Percentiles rank a stretch among this genome's conserved stretches.
Conservation (phyloP, 176 grass and related monocot genomes). For the Elaeis guineensis region DNA sequence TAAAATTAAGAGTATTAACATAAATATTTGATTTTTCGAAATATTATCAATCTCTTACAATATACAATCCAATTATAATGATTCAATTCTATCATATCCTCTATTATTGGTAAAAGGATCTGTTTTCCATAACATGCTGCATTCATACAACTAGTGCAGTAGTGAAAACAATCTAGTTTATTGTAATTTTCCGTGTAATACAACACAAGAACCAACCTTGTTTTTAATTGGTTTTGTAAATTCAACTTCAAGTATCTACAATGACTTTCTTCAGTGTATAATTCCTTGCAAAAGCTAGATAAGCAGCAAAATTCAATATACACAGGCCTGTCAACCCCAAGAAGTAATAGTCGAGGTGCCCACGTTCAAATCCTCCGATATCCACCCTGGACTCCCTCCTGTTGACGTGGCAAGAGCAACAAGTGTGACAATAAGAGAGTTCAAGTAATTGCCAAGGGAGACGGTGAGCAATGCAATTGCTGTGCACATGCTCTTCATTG, state of each 20-base stretch:
- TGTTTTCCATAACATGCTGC: too few species aligned
- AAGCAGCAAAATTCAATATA: constrained; percentile 30
- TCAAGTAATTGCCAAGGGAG: constrained; percentile 57
- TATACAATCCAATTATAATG: too few species aligned
- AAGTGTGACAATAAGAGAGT: constrained; percentile 49
- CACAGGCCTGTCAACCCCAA: constrained; percentile 32
- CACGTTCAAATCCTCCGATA: constrained; percentile 36
- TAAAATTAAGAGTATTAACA: too few species aligned
- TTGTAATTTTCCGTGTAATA: too few species aligned
- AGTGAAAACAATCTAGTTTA: too few species aligned
- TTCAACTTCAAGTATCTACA: not conserved
- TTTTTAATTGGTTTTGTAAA: not conserved
- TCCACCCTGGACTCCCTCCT: constrained; percentile 28
- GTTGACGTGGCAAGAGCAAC: constrained; percentile 26
- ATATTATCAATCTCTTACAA: too few species aligned
- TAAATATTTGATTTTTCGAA: too few species aligned
- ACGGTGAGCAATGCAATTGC: constrained; percentile 62
- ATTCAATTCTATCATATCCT: too few species aligned
- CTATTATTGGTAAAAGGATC: too few species aligned
- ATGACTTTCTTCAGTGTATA: constrained; percentile 46
- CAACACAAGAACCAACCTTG: too few species aligned
- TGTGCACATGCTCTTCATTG: constrained; percentile 78
- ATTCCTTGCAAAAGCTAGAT: constrained; percentile 22
- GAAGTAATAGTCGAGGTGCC: constrained; percentile 55
- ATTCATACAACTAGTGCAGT: too few species aligned